phyloP scores from a whole-genome alignment of 2,329 filamentous ascomycete species.

The Clarireedia monteithiana region DNA sequence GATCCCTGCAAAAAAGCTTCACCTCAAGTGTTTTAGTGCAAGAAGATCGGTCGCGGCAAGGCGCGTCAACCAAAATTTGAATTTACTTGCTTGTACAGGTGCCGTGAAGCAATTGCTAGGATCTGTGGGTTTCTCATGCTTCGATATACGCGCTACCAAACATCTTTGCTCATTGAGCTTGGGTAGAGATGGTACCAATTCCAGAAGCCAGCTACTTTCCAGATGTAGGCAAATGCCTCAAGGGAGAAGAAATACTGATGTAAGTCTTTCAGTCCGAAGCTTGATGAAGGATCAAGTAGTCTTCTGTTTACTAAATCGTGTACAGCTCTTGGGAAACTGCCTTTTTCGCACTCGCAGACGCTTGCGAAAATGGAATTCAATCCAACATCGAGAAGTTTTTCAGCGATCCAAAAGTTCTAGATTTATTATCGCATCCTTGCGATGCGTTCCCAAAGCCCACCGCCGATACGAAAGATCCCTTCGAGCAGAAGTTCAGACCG shows the following conservation, averaged over 20 bases:
- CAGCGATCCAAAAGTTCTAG: conserved; percentile 57
- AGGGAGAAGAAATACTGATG: conserved; percentile 72
- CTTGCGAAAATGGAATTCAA: conserved; percentile 50
- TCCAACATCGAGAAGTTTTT: conserved; percentile 57
- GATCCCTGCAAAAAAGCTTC: conserved; percentile 3
- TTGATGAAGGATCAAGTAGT: background rate
- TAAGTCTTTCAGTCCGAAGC: conserved; percentile 37
- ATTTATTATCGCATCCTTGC: conserved; percentile 61
- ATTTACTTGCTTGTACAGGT: background rate
- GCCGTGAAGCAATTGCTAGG: background rate
- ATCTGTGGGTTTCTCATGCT: conserved; percentile 22
- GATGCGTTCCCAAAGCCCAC: conserved; percentile 58
- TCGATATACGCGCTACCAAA: conserved; percentile 17
- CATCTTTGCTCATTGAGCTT: conserved; percentile 36
- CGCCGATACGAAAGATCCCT: conserved; percentile 58
- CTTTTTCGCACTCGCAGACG: conserved; percentile 46
- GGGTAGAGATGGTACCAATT: conserved; percentile 57
- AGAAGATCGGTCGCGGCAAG: conserved; percentile 1
- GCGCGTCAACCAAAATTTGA: conserved; percentile 16
- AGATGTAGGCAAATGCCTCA: conserved; percentile 76
- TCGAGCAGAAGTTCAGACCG: conserved; percentile 78
- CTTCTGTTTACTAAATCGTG: background rate
- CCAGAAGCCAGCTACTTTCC: conserved; percentile 71
- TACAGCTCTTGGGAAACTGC: conserved; percentile 55
- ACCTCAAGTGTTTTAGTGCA: background rate